Percentiles rank a stretch among this genome's conserved stretches.
phyloP scores from a whole-genome alignment of 2,329 filamentous ascomycete species.

The Aspergillus floridensis region DNA sequence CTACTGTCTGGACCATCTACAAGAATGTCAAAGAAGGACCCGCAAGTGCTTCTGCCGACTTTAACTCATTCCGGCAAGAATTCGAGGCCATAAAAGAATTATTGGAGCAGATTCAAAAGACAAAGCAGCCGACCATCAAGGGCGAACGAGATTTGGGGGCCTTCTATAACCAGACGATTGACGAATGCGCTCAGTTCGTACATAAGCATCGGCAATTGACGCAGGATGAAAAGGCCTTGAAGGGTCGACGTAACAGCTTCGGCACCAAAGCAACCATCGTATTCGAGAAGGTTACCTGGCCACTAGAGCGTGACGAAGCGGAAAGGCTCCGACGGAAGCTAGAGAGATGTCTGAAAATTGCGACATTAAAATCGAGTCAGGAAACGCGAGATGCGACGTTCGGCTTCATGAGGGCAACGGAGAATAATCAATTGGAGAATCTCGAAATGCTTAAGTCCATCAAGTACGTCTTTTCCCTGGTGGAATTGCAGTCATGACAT shows the following conservation, averaged over 20 bases:
- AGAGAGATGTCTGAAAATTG: constrained; percentile 14
- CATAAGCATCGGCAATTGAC: constrained; percentile 2
- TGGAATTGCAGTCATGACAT: not conserved
- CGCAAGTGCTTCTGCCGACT: constrained; percentile 3
- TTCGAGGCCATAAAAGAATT: constrained; percentile 9
- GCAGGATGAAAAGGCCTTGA: not conserved
- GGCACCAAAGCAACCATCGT: not conserved
- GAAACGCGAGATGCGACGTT: constrained; percentile 5
- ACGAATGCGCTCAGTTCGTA: constrained; percentile 8
- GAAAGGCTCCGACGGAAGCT: constrained; percentile 8
- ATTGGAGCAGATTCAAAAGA: constrained; percentile 3
- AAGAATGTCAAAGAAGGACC: constrained; percentile 7
- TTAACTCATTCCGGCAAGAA: constrained; percentile 5
- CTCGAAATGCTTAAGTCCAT: constrained; percentile 12
- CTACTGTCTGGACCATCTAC: constrained; percentile 12
- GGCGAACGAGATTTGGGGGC: constrained; percentile 7
- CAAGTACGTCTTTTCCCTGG: constrained; percentile 2
- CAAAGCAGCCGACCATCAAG: not conserved
- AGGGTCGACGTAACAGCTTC: not conserved
- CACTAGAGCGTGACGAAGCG: constrained; percentile 13
- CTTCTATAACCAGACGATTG: constrained; percentile 6
- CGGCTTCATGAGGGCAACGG: not conserved
- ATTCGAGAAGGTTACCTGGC: constrained; percentile 13
- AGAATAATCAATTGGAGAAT: constrained; percentile 9
- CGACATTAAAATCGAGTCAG: constrained; percentile 9